These are phyloP conservation scores for Stereum hirsutum DNA, from an alignment of 1,284 basidiomycete genomes.

Conservation along the genomic window DNA sequence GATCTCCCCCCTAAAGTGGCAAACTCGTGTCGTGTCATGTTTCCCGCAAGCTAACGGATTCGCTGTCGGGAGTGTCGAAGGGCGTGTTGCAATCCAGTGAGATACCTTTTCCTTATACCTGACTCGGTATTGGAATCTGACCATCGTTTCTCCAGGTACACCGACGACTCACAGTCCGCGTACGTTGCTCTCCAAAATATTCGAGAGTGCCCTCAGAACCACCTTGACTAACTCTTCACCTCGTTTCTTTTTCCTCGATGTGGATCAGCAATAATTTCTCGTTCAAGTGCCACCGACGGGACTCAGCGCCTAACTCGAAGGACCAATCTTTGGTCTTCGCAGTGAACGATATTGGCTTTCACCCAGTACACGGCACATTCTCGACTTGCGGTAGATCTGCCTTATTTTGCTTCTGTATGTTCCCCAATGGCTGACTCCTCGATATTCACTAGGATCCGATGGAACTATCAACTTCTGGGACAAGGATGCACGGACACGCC, in stretches of 20 bases:
- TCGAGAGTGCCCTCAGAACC: neutral
- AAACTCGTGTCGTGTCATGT: conserved; percentile 85
- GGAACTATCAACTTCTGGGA: conserved; percentile 87
- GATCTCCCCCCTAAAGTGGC: conserved; percentile 86
- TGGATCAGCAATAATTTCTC: conserved; percentile 92
- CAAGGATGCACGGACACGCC: conserved; percentile 79
- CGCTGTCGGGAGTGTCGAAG: conserved; percentile 92
- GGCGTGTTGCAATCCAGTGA: conserved; percentile 93
- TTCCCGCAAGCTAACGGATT: conserved; percentile 81
- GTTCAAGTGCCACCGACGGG: conserved; percentile 92
- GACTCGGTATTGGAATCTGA: conserved; percentile 8
- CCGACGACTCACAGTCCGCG: conserved; percentile 70
- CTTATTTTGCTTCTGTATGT: too few species aligned
- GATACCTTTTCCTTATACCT: conserved; percentile 20
- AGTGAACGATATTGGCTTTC: conserved; percentile 90
- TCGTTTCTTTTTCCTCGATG: conserved; percentile 92
- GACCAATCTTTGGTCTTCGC: conserved; percentile 81
- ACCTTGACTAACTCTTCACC: conserved; percentile 16
- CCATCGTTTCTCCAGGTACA: conserved; percentile 45
- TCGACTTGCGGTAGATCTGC: conserved; percentile 73
- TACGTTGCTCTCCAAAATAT: conserved; percentile 22
- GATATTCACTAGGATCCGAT: conserved; percentile 58
- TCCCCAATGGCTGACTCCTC: neutral
- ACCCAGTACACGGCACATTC: conserved; percentile 90
- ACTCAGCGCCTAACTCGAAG: conserved; percentile 52